Evolutionary conservation across 202 grass and related monocot genomes (phyloP).

Genomic region (Eragrostis tef): DNA sequence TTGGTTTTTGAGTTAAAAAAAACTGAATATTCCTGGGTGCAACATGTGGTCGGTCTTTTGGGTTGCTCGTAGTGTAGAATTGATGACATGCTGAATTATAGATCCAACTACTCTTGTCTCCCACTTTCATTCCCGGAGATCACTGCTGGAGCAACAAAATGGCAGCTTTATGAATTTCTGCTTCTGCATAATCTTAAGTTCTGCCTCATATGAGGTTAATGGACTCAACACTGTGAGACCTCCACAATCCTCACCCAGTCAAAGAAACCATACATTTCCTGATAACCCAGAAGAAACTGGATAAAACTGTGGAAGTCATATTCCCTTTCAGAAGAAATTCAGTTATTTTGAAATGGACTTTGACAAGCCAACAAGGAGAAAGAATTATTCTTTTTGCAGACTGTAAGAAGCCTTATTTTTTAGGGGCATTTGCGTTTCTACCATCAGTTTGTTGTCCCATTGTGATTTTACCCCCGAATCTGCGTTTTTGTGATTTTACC

Average conservation of each 20-base stretch:
- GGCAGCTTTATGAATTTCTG: background rate
- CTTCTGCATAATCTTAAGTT: background rate
- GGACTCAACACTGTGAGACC: background rate
- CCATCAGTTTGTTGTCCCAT: no score
- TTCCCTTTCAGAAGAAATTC: background rate
- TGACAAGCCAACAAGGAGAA: background rate
- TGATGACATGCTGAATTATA: conserved; percentile 18
- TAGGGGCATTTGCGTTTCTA: background rate
- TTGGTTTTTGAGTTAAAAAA: background rate
- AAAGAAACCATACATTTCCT: background rate
- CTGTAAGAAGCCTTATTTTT: background rate
- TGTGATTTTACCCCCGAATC: no score
- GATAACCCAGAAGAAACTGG: background rate
- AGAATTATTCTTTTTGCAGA: background rate
- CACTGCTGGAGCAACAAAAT: background rate
- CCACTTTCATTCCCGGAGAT: background rate
- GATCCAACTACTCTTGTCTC: background rate
- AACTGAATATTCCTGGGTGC: conserved; percentile 9
- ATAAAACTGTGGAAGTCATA: background rate
- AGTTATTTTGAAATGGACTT: background rate
- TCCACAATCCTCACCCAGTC: background rate
- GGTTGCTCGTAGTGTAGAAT: background rate
- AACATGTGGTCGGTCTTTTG: background rate
- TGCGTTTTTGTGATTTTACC: no score
- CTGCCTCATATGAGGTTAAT: background rate